Base-by-base conservation (phyloP, 106 monocot genomes). In the Dendrobium chrysotoxum region DNA sequence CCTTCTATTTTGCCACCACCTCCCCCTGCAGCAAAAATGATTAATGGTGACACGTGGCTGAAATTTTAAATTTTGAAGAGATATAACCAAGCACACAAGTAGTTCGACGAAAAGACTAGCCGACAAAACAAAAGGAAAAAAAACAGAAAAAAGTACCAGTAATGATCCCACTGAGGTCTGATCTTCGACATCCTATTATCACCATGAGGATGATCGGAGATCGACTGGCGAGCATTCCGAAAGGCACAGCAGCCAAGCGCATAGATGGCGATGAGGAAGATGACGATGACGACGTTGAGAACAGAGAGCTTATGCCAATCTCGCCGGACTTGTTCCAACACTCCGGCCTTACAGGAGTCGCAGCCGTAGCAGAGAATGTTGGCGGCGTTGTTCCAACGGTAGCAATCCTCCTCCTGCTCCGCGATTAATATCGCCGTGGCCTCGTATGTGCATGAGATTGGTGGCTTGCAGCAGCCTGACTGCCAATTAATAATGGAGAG, bases 401-500 rank as follows among this genome's bases (percentile, higher is more conserved):
- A 94, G 84, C 98, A 98, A 86, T 98, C 98, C 42, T 88, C 67
- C 8, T 91, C 92, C 72, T 95, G 91, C 38, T 79, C 83, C 55
- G 76, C 86, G 47, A 57, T 77, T 15, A 82, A 78, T 61, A 64
- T 28, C 9, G 79, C 85, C 61, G 23, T 4, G 0, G 72, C 85
- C 7, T 70, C 85, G 80, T 98, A 98, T 9, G 46, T 87, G 91
- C 98, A 98, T 12, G 92, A 55, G 31, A 92, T 98, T 5, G 98
- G 98, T 11, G 98, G 98, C 86, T 98, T 98, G 83, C 98, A 98
- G 79, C 98, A 98, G 0, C 98, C 98, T 2, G 94, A 95, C 98
- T 98, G 91, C 31, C 16, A 16, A 2, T 2, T 15, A 72, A 17
- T 35, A 9, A 71, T n/a, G 64, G 13, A 11, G 9, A 53, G 13